Evolutionary conservation across 2,329 filamentous ascomycete genomes (phyloP), one percentile per base, ranked within the genome.

Genomic region (Dactylellina haptotyla): DNA sequence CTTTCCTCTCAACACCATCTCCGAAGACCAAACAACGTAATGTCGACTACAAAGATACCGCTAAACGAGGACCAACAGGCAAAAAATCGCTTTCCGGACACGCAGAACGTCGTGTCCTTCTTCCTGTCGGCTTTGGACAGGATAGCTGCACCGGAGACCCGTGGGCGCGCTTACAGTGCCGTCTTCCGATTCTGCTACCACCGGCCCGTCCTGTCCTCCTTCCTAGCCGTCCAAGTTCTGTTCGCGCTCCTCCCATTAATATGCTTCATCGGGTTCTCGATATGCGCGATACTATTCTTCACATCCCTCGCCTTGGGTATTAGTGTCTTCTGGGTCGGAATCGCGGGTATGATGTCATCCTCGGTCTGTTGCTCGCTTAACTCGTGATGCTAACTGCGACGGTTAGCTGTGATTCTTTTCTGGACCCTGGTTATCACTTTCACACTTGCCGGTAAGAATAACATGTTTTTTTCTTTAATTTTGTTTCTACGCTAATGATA

Each of bases 101-200:
- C 69, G 9, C 69, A 73, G 28, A 73, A 73, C 30, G 46, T 66
- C 10, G 51, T 73, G 4, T 73, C 69, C 1, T 66, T 73, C 26
- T 51, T 73, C 46, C 46, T 66, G n/a, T 73, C 69, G 2, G 50
- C 34, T 3, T 9, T 66, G 0, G 61, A 73, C 48, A 10, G 48
- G 16, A 51, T 73, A 16, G 56, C 56, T 5, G 25, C 69, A 1
- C 61, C 69, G 14, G 20, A 66, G 45, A 34, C 61, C 8, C 61
- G 69, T 9, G 20, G 53, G 34, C 57, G 20, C 3, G 37, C 39
- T 0, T 73, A 62, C 41, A 56, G 48, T 37, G 16, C 53, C 1
- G 45, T 53, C 8, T 66, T 73, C 41, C 39, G 37, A 16, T 73
- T 73, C 18, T 61, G 61, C 32, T 66, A 73, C 53, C 69, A 62